Evolutionary conservation across 352 stramenopile species (phyloP), one percentile per base, ranked within the genome.

Genomic region (Plasmopara viticola): DNA sequence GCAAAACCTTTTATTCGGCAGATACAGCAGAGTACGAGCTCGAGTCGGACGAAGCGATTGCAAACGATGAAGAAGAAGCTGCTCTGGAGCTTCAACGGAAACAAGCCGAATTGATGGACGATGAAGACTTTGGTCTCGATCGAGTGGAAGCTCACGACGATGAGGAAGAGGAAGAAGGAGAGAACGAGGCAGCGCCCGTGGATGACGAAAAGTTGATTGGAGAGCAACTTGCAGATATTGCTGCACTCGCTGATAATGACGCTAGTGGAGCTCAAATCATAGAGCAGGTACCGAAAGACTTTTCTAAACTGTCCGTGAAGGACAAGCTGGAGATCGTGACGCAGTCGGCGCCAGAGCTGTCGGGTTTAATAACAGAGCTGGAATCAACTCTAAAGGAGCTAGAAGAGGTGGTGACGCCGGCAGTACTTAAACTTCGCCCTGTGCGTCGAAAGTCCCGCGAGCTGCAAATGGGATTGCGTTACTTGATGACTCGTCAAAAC

Each of bases 291-390:
- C 73, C 74, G 28, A 89, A 81, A 53, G 81, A 92, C 53, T 92
- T 90, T 37, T 90, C 76, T 20, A 92, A 90, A 60, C 70, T 94
- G 64, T 78, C 77, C 46, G 90, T 86, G 72, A 89, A 90, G 48
- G 79, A 90, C 58, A 92, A 94, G 61, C 67, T 94, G 15, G 73
- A 87, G 59, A 86, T 94, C 45, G 80, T 94, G 20, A 89, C 90
- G 51, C 75, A 91, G 76, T 92, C 78, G 1, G 76, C 81, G 2
- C 84, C 84, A 0, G 84, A 94, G 56, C 63, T 94, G 15, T 56
- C 92, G 5, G 84, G 84, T 5, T 62, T 94, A 2, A 64, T 84
- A 29, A 58, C 63, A 0, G 84, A 94, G 54, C 65, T 94, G 5
- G 66, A 92, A 45, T 54, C 64, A 38, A 81, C 79, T 13, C 78